phyloP scores from a whole-genome alignment of 176 grass and related monocot genomes.

The Triticum timopheevii region DNA sequence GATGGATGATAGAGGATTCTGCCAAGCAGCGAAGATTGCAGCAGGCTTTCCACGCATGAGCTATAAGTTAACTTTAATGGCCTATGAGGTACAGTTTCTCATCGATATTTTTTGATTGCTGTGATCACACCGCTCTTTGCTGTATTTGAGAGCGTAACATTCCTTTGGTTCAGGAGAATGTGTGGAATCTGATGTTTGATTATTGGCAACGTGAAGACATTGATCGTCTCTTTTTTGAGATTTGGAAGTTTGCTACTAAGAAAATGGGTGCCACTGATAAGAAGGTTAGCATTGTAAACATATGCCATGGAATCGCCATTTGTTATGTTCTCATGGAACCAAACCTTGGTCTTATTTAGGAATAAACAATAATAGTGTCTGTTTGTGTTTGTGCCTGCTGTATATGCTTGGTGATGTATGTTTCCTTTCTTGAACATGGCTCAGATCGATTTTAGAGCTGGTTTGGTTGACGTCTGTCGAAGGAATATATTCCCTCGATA shows the following conservation, averaged over 20 bases:
- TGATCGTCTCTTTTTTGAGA: background rate
- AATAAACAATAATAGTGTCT: background rate
- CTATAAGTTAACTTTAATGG: background rate
- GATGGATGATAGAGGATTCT: background rate
- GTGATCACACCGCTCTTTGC: background rate
- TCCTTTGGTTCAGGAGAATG: background rate
- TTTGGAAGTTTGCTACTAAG: background rate
- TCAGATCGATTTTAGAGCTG: background rate
- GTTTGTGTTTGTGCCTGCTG: background rate
- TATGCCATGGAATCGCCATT: background rate
- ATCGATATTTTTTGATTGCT: background rate
- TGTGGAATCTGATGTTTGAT: background rate
- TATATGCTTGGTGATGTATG: background rate
- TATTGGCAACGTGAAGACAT: background rate
- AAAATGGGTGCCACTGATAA: background rate
- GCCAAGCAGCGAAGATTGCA: constrained; percentile 27
- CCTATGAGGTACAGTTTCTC: background rate
- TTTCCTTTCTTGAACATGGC: background rate
- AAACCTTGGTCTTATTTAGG: background rate
- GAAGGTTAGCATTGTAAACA: background rate
- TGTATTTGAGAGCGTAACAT: background rate
- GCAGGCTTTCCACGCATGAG: background rate
- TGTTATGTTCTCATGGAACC: background rate
- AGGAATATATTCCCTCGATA: background rate
- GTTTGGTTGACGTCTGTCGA: background rate